Percentiles rank a stretch among this genome's conserved stretches.
phyloP scores from a whole-genome alignment of 179 eudicot genomes.

The Silene coronaria region DNA sequence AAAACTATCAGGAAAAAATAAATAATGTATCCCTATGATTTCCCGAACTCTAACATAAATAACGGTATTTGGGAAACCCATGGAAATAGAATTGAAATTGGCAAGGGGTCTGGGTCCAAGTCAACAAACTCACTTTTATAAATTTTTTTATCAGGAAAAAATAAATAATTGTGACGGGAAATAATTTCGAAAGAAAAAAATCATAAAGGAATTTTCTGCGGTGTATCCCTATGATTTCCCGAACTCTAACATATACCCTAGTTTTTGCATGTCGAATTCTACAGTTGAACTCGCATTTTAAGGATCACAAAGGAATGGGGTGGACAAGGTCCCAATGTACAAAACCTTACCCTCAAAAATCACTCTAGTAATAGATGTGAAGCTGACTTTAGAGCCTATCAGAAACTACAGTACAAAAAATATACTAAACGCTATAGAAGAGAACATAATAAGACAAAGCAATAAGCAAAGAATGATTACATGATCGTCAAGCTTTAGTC shows the following conservation, averaged over 20 bases:
- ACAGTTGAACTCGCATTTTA: not conserved
- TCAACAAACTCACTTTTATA: too few relatives aligned
- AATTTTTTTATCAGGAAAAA: too few relatives aligned
- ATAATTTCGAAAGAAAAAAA: too few relatives aligned
- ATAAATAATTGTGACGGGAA: too few relatives aligned
- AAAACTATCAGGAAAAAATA: too few relatives aligned
- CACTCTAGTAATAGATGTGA: not conserved
- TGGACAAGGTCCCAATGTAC: not conserved
- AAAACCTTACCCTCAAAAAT: not conserved
- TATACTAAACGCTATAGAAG: not conserved
- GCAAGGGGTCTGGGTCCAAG: too few relatives aligned
- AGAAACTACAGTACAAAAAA: not conserved
- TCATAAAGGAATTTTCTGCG: too few relatives aligned
- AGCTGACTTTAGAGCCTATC: not conserved
- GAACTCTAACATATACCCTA: not conserved
- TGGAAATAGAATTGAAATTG: too few relatives aligned
- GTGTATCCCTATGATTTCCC: too few relatives aligned
- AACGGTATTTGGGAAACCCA: too few relatives aligned
- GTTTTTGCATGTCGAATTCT: not conserved
- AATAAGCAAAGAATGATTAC: constrained; percentile 34
- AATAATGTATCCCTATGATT: too few relatives aligned
- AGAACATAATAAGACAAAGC: not conserved
- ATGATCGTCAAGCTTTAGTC: constrained; percentile 68
- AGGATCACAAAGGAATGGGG: not conserved
- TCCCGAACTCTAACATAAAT: too few relatives aligned